A percentile compares a stretch with the other conserved stretches of the same genome.
Conservation (phyloP, 768 basidiomycete genomes). For the Dacryopinax spathularia region DNA sequence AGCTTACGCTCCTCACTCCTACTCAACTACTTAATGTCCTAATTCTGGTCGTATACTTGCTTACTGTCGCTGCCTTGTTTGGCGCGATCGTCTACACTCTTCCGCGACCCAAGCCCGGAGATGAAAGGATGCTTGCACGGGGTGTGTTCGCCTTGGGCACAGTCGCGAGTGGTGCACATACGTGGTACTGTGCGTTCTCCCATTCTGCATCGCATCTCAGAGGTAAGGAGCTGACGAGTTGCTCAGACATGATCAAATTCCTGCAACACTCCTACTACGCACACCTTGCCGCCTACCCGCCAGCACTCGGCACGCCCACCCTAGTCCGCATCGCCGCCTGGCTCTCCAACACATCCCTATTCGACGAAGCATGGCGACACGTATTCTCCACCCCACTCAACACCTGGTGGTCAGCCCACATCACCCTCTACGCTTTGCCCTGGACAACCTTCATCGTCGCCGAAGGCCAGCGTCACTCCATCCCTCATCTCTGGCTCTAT, state of each 20-base stretch:
- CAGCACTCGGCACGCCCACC: conserved; percentile 5
- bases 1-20: not conserved
- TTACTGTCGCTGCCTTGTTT: conserved; percentile 22
- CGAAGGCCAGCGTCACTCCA: conserved; percentile 33
- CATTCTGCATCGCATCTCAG: no score
- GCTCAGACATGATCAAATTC: conserved; percentile 35
- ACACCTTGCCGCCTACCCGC: conserved; percentile 27
- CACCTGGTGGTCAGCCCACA: conserved; percentile 61
- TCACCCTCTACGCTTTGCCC: conserved; percentile 43
- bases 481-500: conserved; percentile 48
- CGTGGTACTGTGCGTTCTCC: conserved; percentile 37
- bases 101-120: conserved; percentile 6
- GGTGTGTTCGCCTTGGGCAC: conserved; percentile 25
- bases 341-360: conserved; percentile 41
- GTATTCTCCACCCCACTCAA: conserved; percentile 35
- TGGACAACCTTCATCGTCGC: conserved; percentile 40
- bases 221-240: not conserved
- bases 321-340: conserved; percentile 34
- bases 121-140: conserved; percentile 12
- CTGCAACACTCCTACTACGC: conserved; percentile 43
- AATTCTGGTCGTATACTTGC: conserved; percentile 25
- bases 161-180: conserved; percentile 28
- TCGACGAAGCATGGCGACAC: conserved; percentile 42
- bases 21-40: not conserved
- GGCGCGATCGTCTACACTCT: conserved; percentile 19